Percentiles rank a stretch among this genome's conserved stretches.
Evolutionary conservation across 805 yeast species (phyloP).

Genomic region (Teunomyces aglyptinius): DNA sequence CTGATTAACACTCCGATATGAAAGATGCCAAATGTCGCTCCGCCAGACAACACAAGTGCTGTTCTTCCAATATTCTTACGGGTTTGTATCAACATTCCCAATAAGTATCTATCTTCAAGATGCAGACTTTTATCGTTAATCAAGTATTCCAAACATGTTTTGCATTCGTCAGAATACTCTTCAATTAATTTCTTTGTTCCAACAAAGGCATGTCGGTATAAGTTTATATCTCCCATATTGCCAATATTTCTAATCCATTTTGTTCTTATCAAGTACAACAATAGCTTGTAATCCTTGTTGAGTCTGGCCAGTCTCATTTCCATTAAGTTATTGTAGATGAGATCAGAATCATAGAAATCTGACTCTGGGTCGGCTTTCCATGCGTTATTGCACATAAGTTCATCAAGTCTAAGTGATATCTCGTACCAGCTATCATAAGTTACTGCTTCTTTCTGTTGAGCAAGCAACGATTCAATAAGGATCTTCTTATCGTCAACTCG

Average conservation of each 20-base stretch:
- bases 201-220: conserved; percentile 74
- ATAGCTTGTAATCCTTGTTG: conserved; percentile 53
- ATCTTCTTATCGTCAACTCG: conserved; percentile 19
- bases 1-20: conserved; percentile 91
- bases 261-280: conserved; percentile 77
- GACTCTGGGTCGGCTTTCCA: conserved; percentile 73
- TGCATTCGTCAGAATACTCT: conserved; percentile 79
- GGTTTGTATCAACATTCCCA: conserved; percentile 82
- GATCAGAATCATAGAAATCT: conserved; percentile 68
- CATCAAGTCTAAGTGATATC: conserved; percentile 63
- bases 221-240: conserved; percentile 75
- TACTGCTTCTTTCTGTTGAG: conserved; percentile 34
- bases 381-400: conserved; percentile 54
- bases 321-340: conserved; percentile 50
- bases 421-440: conserved; percentile 65
- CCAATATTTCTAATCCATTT: conserved; percentile 84
- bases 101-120: conserved; percentile 64
- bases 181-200: conserved; percentile 87
- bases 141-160: conserved; percentile 40
- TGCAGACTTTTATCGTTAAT: conserved; percentile 36
- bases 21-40: conserved; percentile 88
- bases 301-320: conserved; percentile 61
- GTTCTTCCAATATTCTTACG: conserved; percentile 91
- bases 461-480: conserved; percentile 21
- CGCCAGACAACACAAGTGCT: conserved; percentile 93